phyloP scores from a whole-genome alignment of 805 yeast genomes.

The Wickerhamiella shivajii region DNA sequence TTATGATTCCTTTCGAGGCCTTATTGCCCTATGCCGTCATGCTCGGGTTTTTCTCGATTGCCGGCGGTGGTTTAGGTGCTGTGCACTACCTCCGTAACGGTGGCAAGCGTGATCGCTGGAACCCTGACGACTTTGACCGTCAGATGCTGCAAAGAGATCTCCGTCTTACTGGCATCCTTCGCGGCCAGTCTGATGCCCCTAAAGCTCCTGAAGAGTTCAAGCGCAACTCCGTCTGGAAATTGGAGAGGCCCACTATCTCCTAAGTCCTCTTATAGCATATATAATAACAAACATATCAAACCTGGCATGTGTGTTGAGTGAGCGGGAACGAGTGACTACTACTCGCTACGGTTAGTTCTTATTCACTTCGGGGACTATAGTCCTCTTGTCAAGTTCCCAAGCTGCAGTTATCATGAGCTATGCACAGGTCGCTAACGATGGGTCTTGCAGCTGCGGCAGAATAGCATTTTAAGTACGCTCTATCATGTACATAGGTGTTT shows the following conservation, averaged over 20 bases:
- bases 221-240: conserved; percentile 41
- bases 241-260: conserved; percentile 14
- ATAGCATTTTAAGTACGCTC: no score
- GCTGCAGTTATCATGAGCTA: no score
- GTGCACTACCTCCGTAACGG: conserved; percentile 33
- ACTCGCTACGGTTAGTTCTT: no score
- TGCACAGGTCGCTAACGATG: no score
- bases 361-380: no score
- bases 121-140: conserved; percentile 40
- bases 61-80: conserved; percentile 37
- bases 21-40: conserved; percentile 47
- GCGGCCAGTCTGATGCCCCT: conserved; percentile 54
- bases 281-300: no score
- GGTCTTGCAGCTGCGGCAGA: no score
- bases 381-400: no score
- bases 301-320: no score
- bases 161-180: conserved; percentile 56
- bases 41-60: conserved; percentile 35
- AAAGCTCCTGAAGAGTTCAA: conserved; percentile 67
- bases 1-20: conserved; percentile 59
- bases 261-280: no score
- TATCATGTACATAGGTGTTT: no score
- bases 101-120: conserved; percentile 39
- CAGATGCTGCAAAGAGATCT: conserved; percentile 54
- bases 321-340: no score